Conservation (phyloP, 345 rosid species). For the Hypericum perforatum region DNA sequence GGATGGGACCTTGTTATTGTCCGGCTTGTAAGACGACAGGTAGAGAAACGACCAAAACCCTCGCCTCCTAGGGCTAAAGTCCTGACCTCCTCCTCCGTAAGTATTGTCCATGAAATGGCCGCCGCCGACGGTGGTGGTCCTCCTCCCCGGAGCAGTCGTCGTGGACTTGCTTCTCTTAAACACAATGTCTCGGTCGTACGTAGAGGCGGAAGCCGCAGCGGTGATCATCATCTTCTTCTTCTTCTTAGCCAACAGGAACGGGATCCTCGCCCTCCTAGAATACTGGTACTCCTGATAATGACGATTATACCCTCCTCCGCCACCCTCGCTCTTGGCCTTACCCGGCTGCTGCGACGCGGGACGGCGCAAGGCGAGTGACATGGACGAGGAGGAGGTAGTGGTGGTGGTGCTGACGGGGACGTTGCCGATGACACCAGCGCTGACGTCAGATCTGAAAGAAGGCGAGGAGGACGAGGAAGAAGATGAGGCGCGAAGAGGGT, state of each 20-base stretch:
- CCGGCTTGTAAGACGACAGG: conserved; percentile 41
- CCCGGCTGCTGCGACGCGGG: conserved; percentile 20
- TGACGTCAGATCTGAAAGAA: conserved; percentile 75
- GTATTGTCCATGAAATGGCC: conserved; percentile 28
- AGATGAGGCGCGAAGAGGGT: no score
- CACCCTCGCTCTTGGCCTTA: conserved; percentile 17
- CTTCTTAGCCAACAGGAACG: conserved; percentile 63
- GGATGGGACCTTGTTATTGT: conserved; percentile 25
- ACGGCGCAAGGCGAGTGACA: conserved; percentile 36
- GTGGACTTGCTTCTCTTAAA: conserved; percentile 87
- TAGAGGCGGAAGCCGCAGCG: conserved; percentile 33
- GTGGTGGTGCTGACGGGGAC: conserved; percentile 6
- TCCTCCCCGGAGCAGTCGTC: conserved; percentile 24
- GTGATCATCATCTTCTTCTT: conserved; percentile 52
- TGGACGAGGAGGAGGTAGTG: conserved; percentile 22
- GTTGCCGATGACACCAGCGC: no score
- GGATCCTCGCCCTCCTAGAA: conserved; percentile 40
- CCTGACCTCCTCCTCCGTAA: conserved; percentile 30
- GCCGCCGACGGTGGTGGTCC: no score
- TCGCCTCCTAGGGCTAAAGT: conserved; percentile 51
- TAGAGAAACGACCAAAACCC: conserved; percentile 85
- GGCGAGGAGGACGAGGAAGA: conserved; percentile 53
- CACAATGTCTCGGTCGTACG: conserved; percentile 27
- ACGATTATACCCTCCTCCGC: conserved; percentile 4
- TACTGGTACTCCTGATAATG: conserved; percentile 19